Percentiles rank a stretch among this genome's conserved stretches.
Conservation (phyloP, 2,329 filamentous ascomycete genomes). For the Orbilia quercus region DNA sequence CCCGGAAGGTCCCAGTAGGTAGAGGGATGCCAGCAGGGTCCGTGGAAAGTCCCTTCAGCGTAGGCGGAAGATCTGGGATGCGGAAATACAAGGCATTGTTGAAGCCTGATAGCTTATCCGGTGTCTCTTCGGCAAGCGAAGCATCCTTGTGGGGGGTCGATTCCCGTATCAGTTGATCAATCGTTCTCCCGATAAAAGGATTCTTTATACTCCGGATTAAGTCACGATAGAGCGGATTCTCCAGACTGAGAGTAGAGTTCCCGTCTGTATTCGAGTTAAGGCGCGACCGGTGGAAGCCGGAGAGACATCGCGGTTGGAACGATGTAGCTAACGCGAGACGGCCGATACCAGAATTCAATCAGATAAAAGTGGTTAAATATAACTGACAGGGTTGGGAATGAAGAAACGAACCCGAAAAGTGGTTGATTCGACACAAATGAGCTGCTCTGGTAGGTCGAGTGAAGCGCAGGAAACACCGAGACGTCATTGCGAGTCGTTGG, state of each 20-base stretch:
- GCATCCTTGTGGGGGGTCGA: conserved; percentile 1
- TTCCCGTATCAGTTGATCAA: conserved; percentile 24
- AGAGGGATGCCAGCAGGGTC: conserved; percentile 46
- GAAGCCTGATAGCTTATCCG: not conserved
- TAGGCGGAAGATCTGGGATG: conserved; percentile 34
- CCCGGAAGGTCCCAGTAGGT: conserved; percentile 37
- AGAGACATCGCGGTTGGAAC: conserved; percentile 8
- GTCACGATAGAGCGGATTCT: conserved; percentile 32
- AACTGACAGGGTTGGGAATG: not conserved
- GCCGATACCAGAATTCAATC: not conserved
- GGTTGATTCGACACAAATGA: conserved; percentile 19
- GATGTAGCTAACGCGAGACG: not conserved
- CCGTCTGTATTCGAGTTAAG: not conserved
- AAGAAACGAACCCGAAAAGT: conserved; percentile 17
- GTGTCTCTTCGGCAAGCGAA: not conserved
- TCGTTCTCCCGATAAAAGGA: conserved; percentile 12
- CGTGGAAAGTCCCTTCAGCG: conserved; percentile 20
- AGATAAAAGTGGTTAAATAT: not conserved
- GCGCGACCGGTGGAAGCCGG: not conserved
- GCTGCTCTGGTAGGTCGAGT: conserved; percentile 18
- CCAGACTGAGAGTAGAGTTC: conserved; percentile 2
- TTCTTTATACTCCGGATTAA: conserved; percentile 48
- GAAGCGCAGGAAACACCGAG: conserved; percentile 28
- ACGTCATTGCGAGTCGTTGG: conserved; percentile 17
- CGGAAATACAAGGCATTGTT: conserved; percentile 23